Percentiles rank a stretch among this genome's conserved stretches.
These are phyloP conservation scores for Hippophae rhamnoides DNA, from an alignment of 306 rosid species.

Conservation along the genomic window DNA sequence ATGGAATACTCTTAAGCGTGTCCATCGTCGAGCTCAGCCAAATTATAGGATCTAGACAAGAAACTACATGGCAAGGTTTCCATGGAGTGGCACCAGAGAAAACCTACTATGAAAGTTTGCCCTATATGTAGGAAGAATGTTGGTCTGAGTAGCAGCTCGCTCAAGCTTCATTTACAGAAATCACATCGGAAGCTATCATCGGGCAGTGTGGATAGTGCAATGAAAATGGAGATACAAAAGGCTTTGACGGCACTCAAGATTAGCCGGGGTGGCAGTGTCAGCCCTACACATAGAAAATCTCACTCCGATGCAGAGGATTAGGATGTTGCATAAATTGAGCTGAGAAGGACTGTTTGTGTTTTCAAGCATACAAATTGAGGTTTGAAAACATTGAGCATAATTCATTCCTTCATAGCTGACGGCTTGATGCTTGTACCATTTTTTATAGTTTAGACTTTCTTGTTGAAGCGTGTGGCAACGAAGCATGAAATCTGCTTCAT, in stretches of 20 bases:
- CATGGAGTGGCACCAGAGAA: slow-evolving; percentile 88
- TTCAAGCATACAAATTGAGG: too few species aligned
- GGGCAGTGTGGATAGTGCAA: slow-evolving; percentile 91
- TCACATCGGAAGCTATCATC: slow-evolving; percentile 81
- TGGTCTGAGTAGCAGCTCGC: slow-evolving; percentile 92
- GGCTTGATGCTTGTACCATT: too few species aligned
- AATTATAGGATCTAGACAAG: slow-evolving; percentile 72
- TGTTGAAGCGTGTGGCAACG: too few species aligned
- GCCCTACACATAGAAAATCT: slow-evolving; percentile 53
- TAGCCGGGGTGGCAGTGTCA: slow-evolving; percentile 55
- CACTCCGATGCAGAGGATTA: slow-evolving; percentile 33
- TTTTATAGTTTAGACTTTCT: too few species aligned
- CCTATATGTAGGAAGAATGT: slow-evolving; percentile 87
- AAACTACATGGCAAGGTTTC: slow-evolving; percentile 64
- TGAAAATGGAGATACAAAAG: slow-evolving; percentile 84
- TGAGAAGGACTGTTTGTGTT: too few species aligned
- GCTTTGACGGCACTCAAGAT: slow-evolving; percentile 59
- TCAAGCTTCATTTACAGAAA: slow-evolving; percentile 83
- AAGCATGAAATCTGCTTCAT: too few species aligned
- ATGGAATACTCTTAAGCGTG: slow-evolving; percentile 72
- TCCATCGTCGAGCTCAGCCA: slow-evolving; percentile 88
- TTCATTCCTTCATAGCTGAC: too few species aligned
- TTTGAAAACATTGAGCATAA: too few species aligned
- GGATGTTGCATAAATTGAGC: not conserved
- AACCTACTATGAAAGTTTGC: slow-evolving; percentile 75